Conservation (phyloP, 2,329 filamentous ascomycete species). For the Daldinia sp. region DNA sequence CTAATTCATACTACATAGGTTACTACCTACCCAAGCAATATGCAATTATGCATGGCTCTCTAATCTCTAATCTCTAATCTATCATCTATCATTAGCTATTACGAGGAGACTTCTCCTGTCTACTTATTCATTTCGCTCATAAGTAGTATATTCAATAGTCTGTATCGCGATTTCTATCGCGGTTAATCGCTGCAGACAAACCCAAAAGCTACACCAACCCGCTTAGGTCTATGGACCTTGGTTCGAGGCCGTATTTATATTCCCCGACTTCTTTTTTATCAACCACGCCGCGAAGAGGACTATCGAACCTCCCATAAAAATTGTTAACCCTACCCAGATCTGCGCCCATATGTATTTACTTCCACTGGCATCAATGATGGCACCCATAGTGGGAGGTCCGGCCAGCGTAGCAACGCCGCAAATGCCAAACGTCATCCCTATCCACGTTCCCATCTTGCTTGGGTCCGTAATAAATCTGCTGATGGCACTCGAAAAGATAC, state of each 20-base stretch:
- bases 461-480: conserved; percentile 36
- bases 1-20: not conserved
- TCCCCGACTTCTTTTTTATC: not conserved
- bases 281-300: conserved; percentile 23
- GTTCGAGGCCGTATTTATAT: not conserved
- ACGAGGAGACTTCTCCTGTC: not conserved
- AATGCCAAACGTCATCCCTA: conserved; percentile 39
- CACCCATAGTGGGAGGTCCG: conserved; percentile 39
- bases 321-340: conserved; percentile 35
- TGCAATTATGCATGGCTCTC: no score
- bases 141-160: not conserved
- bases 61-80: not conserved
- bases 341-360: conserved; percentile 37
- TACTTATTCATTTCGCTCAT: not conserved
- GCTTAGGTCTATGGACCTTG: no score
- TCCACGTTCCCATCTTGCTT: conserved; percentile 40
- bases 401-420: conserved; percentile 39
- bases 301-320: conserved; percentile 24
- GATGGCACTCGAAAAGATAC: conserved; percentile 37
- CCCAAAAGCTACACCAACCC: no score
- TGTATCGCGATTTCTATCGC: not conserved
- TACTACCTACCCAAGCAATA: no score
- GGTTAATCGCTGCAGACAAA: not conserved
- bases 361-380: conserved; percentile 37
- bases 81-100: conserved; percentile 11